Base-by-base conservation (phyloP, 1,284 basidiomycete species). In the Psilocybe mexicana region DNA sequence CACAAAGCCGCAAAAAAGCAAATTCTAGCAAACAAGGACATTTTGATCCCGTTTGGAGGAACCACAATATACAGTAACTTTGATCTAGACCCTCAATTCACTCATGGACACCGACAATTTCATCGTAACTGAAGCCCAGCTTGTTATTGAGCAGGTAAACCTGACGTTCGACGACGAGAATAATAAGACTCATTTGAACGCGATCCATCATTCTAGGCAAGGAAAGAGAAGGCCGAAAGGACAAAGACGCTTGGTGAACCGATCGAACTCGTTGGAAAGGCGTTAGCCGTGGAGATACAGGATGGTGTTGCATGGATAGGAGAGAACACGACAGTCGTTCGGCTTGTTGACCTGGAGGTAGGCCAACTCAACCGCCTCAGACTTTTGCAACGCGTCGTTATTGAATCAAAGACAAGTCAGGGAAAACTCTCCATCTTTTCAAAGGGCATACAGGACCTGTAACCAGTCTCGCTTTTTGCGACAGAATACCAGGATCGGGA, bases 381-480 rank as follows among this genome's bases (percentile, higher is more conserved):
- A 55, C 10, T 18, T n/a, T 28, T 14, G 6, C 44, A 52, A 58
- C 52, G 46, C 54, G 38, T 53, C 47, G 40, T 46, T 42, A 43
- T 25, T 33, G 38, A 35, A 43, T 48, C 14, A 38, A 5, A 36
- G 3, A 18, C 6, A 63, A 96, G 95, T 86, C 89, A 18, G 92
- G 93, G 49, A 88, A 87, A 69, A 90, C 88, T 0, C 70, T 84
- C 51, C 85, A 87, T 65, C 72, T 90, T 1, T 95, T 86, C 74
- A 86, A 80, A 67, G 93, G 92, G 0, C 95, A 98, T 70, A 82
- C 81, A 8, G 95, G 90, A 1, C 95, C 95, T 18, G 92, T 95
- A 44, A 95, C 94, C 1, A 86, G 81, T 26, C 74, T 98, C 28
- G 84, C 85, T 3, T 85, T 96, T 66, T 83, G 75, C 61, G 78